These are phyloP conservation scores for Salix dunnii DNA, from an alignment of 345 rosid species.

Conservation along the genomic window DNA sequence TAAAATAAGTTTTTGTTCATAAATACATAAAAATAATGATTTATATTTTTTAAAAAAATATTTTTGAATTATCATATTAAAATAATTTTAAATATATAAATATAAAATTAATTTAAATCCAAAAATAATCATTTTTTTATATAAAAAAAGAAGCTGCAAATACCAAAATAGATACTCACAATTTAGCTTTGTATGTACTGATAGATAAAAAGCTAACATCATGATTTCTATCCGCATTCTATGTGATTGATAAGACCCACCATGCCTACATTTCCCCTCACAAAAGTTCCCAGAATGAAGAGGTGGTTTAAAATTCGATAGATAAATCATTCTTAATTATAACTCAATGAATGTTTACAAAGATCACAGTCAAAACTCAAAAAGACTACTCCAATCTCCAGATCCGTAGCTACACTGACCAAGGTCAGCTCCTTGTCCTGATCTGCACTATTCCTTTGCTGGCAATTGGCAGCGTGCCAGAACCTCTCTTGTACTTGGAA, in stretches of 20 bases:
- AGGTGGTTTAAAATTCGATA: background rate
- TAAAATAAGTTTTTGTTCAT: too few species aligned
- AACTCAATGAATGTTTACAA: background rate
- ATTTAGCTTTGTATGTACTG: constrained; percentile 2
- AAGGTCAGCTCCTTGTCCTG: background rate
- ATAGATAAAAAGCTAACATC: background rate
- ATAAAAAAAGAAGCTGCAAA: too few species aligned
- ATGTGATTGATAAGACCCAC: background rate
- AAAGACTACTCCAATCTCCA: background rate
- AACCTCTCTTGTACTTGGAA: constrained; percentile 10
- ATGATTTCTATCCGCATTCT: background rate
- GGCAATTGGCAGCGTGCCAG: background rate
- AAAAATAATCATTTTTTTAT: too few species aligned
- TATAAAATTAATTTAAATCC: too few species aligned
- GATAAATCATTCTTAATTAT: background rate
- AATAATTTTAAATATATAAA: too few species aligned
- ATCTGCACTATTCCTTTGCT: background rate
- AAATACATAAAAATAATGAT: too few species aligned
- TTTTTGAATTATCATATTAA: too few species aligned
- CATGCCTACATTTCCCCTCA: background rate
- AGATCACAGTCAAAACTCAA: constrained; percentile 2
- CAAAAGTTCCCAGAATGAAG: background rate
- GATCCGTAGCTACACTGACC: background rate
- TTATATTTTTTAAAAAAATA: too few species aligned
- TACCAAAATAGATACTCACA: too few species aligned